Evolutionary conservation across 768 basidiomycete species (phyloP), one percentile per base, ranked within the genome.

Genomic region (Trametes elegans): DNA sequence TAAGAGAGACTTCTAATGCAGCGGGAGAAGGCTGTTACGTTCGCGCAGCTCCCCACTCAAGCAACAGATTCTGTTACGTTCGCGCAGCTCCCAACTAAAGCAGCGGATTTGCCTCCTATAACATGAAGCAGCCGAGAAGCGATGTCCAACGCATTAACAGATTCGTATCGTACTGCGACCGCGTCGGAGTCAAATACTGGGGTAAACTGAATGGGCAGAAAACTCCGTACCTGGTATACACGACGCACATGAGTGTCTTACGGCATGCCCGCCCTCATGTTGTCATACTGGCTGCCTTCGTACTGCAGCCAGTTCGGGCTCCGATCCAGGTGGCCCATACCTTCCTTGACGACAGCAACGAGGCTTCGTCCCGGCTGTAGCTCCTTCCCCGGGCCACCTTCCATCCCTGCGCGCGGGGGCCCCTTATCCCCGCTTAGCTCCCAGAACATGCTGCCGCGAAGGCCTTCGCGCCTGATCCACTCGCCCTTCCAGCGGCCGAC

Each of bases 391-490:
- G 72, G 76, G 2, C 89, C 88, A 7, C 72, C 71, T 59, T 92
- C 89, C 82, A 91, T 85, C 13, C 82, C 88, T 34, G 87, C 82
- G 47, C 88, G 79, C 27, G 68, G 62, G 1, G 82, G 82, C 19
- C 63, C 64, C 68, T 93, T 92, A 72, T 98, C 96, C 2, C 91
- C 93, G 61, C 87, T 88, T 36, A 96, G 75, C 68, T 95, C 92
- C 92, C 91, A 93, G 62, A 87, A 87, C 97, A 99, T 99, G 51
- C 88, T 89, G 0, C 97, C 97, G 6, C 90, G 91, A 4, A 98
- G 73, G 0, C 82, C 81, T 65, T 87, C 81, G 31, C 80, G 77
- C 63, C 74, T 75, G 66, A 98, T 93, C 74, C 87, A 98, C 54
- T 79, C 77, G 13, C 89, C 91, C 69, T 95, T 94, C 79, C 79